Evolutionary conservation across 306 rosid species (phyloP).

Genomic region (Lablab purpureus): DNA sequence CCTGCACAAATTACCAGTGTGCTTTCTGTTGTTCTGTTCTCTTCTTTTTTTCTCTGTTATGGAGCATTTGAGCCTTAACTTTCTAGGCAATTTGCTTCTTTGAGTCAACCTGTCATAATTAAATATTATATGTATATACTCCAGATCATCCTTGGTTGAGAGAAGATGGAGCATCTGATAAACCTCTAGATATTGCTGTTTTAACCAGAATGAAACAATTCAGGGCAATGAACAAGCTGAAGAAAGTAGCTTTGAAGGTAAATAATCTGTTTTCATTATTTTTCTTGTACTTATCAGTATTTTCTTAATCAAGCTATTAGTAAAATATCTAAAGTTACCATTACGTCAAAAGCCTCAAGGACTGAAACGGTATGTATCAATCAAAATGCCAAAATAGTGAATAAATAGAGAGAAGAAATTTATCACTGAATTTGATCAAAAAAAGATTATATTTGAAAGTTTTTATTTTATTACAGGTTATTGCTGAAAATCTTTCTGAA

Average conservation of each 20-base stretch:
- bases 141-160: constrained; percentile 24
- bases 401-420: background rate
- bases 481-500: constrained; percentile 97
- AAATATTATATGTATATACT: background rate
- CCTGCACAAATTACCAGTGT: background rate
- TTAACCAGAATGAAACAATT: constrained; percentile 94
- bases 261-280: background rate
- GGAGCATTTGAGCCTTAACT: background rate
- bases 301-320: background rate
- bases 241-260: constrained; percentile 94
- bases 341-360: background rate
- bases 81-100: background rate
- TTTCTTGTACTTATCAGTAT: background rate
- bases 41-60: background rate
- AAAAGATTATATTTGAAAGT: background rate
- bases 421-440: background rate
- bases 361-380: background rate
- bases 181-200: constrained; percentile 95
- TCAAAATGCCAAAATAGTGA: background rate
- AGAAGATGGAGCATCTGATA: constrained; percentile 79
- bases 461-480: constrained; percentile 64
- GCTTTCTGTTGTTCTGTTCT: background rate
- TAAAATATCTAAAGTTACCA: background rate
- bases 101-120: background rate
- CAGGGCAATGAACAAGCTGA: constrained; percentile 97